Evolutionary conservation across 208 protist species (phyloP).

Genomic region (Acanthamoeba lenticulata): DNA sequence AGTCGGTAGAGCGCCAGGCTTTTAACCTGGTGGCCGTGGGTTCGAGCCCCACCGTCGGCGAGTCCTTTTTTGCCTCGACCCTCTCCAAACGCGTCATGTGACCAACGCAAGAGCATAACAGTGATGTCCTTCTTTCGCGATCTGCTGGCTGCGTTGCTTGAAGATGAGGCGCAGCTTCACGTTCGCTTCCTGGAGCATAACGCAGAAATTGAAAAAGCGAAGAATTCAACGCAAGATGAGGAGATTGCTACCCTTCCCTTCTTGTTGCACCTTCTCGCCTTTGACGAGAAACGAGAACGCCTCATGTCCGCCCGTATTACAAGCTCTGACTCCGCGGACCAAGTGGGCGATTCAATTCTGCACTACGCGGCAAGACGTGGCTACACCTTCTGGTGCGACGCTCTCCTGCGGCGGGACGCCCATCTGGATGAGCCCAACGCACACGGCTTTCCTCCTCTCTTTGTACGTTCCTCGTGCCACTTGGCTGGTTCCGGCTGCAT

Average conservation of each 20-base stretch:
- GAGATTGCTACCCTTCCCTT: background rate
- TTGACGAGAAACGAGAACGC: background rate
- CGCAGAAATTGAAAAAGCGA: background rate
- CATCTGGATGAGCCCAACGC: slow-evolving; percentile 6
- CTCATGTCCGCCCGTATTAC: background rate
- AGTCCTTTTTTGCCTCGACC: no score
- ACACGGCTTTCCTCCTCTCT: background rate
- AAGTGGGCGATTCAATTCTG: background rate
- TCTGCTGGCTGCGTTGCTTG: background rate
- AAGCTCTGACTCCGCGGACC: background rate
- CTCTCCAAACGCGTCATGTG: no score
- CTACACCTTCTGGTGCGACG: slow-evolving; percentile 19
- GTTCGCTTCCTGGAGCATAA: background rate
- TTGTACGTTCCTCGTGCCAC: background rate
- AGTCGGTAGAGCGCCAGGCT: no score
- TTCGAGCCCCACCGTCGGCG: no score
- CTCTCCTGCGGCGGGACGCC: background rate
- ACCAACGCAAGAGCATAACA: no score
- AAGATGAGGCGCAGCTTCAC: background rate
- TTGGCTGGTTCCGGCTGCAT: background rate
- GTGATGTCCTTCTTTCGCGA: background rate
- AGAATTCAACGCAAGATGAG: no score
- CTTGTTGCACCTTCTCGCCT: background rate
- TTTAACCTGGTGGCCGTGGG: no score
- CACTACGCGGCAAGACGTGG: background rate